Base-by-base conservation (phyloP, 495 filamentous ascomycete genomes). In the Daldinia vernicosa region DNA sequence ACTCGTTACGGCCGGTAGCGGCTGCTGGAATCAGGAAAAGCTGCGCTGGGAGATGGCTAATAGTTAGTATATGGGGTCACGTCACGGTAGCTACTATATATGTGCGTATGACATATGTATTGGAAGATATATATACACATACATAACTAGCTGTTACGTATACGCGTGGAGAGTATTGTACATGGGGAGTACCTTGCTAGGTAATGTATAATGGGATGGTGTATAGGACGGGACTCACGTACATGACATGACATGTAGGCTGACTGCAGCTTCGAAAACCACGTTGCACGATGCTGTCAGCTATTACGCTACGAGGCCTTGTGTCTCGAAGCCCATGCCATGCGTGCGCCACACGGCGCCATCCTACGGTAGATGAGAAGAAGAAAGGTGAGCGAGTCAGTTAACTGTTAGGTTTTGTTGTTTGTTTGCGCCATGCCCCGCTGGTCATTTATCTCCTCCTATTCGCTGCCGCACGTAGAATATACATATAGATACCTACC, bases 261-360 rank as follows among this genome's bases (percentile, higher is more conserved):
- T 66, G 68, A 71, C 68, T 62, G 68, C 68, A 66, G 50, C 52
- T 47, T 47, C 33, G 22, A 67, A 72, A 72, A 58, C 65, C 70
- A 72, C 70, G 70, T 72, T 72, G 70, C 60, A 72, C 70, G 69
- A 60, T 33, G 50, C 55, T 60, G 61, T 70, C 67, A 70, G 67
- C 67, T 56, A 70, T 64, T 64, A 59, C 56, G 64, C 35, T 59
- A 54, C 43, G 7, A 8, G 6, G 19, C 39, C 39, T 43, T 43
- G 59, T 55, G 60, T 69, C 53, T 69, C 43, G 53, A 60, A 63
- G 30, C 33, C n/a, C n/a, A n/a, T n/a, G n/a, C n/a, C 50, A 65
- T 63, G 61, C 45, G 35, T 50, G 61, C 54, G 61, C 56, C 67
- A 60, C 55, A 65, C 55, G 50, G 35, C 12, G 24, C 53, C n/a